These are phyloP conservation scores for Castanea crenata DNA, from an alignment of 306 rosid genomes.

Conservation along the genomic window DNA sequence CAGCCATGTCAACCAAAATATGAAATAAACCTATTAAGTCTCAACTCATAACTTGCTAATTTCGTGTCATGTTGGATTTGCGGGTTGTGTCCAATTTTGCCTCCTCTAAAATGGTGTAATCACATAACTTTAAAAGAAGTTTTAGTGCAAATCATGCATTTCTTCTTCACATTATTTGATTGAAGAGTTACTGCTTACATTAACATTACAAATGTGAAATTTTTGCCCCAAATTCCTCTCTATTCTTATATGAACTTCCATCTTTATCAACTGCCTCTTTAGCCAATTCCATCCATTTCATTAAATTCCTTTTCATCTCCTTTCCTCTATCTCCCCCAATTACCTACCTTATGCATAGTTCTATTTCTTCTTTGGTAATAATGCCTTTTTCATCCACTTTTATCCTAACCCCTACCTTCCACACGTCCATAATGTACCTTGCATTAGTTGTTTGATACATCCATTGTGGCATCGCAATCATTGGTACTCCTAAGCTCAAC, in stretches of 20 bases:
- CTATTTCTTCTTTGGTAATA: conserved; percentile 11
- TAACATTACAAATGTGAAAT: not conserved
- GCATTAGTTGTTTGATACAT: conserved; percentile 19
- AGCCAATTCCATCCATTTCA: conserved; percentile 9
- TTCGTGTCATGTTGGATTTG: too few species aligned
- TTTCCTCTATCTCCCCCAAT: conserved; percentile 17
- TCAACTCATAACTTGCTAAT: too few species aligned
- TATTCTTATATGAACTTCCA: conserved; percentile 19
- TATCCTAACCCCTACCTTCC: conserved; percentile 17
- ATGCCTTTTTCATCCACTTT: not conserved
- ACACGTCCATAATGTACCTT: conserved; percentile 5
- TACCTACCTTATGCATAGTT: not conserved
- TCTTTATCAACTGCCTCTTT: conserved; percentile 12
- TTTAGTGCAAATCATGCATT: not conserved
- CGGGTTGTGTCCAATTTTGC: too few species aligned
- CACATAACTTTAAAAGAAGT: too few species aligned
- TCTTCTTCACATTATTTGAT: not conserved
- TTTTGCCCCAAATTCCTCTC: conserved; percentile 2
- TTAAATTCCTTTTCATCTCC: conserved; percentile 9
- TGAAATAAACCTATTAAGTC: too few species aligned
- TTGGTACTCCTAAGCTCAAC: conserved; percentile 13
- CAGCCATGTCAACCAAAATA: too few species aligned
- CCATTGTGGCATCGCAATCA: conserved; percentile 23
- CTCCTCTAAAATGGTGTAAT: too few species aligned
- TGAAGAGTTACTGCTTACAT: not conserved